Percentiles rank a stretch among this genome's conserved stretches.
Conservation (phyloP, 2,329 filamentous ascomycete species). For the Pyrenochaeta sp. region DNA sequence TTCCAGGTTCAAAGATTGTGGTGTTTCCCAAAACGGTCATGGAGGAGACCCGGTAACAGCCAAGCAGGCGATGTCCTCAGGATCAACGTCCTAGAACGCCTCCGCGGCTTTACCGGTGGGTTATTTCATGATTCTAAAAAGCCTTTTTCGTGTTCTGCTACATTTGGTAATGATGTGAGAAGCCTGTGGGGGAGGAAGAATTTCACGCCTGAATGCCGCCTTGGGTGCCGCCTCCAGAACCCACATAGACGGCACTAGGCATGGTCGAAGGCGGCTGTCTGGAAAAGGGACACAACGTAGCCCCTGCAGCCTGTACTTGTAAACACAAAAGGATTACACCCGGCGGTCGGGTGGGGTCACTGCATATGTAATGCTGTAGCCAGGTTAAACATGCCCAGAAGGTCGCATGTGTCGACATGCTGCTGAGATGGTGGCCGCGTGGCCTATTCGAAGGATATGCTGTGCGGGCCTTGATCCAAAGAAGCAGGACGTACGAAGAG, state of each 20-base stretch:
- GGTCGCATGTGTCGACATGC: constrained; percentile 7
- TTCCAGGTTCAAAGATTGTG: not conserved
- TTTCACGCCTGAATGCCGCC: constrained; percentile 13
- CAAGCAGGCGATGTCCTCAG: constrained; percentile 14
- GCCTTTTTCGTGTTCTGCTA: constrained; percentile 5
- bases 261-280: constrained; percentile 5
- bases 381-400: constrained; percentile 5
- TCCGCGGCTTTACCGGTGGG: constrained; percentile 6
- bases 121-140: not conserved
- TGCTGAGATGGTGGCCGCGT: not conserved
- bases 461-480: not conserved
- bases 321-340: not conserved
- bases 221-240: constrained; percentile 1
- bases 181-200: constrained; percentile 1
- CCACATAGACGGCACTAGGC: constrained; percentile 2
- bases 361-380: constrained; percentile 1
- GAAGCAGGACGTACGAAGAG: not conserved
- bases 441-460: not conserved
- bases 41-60: constrained; percentile 11
- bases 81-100: not conserved
- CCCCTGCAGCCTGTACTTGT: constrained; percentile 1
- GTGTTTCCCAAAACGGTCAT: not conserved
- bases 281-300: not conserved
- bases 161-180: not conserved
- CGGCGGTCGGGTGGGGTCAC: constrained; percentile 1